These are phyloP conservation scores for Coemansia javaensis DNA, from an alignment of 192 early-diverging fungal species.

Conservation along the genomic window DNA sequence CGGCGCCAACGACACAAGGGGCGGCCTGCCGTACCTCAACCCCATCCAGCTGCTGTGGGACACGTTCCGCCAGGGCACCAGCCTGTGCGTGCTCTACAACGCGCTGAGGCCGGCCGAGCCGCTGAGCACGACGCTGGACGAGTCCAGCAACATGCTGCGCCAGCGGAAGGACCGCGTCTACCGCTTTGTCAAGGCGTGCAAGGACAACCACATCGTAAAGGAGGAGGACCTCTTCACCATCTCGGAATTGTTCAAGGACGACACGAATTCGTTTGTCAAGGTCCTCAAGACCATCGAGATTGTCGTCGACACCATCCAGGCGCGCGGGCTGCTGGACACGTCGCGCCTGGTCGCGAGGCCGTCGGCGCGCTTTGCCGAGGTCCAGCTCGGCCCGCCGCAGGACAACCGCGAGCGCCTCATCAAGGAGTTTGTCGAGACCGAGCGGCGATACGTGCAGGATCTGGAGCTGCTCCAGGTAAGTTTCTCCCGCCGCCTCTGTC, in stretches of 20 bases:
- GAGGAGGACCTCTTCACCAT: slow-evolving; percentile 80
- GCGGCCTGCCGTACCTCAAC: slow-evolving; percentile 47
- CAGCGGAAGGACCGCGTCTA: slow-evolving; percentile 80
- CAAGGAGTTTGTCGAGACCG: slow-evolving; percentile 87
- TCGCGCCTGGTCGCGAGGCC: slow-evolving; percentile 36
- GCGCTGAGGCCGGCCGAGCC: slow-evolving; percentile 59
- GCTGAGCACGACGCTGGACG: slow-evolving; percentile 54
- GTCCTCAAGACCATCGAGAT: slow-evolving; percentile 80
- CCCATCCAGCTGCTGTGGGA: slow-evolving; percentile 70
- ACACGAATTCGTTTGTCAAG: slow-evolving; percentile 96
- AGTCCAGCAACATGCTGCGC: slow-evolving; percentile 55
- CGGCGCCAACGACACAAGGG: slow-evolving; percentile 28
- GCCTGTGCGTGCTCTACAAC: slow-evolving; percentile 69
- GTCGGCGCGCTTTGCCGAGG: slow-evolving; percentile 49
- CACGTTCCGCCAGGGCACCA: slow-evolving; percentile 65
- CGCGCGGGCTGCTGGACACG: slow-evolving; percentile 40
- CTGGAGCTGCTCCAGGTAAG: slow-evolving; percentile 74
- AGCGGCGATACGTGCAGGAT: slow-evolving; percentile 86
- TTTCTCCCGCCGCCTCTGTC: slow-evolving; percentile 2
- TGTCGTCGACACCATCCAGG: slow-evolving; percentile 74
- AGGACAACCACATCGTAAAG: slow-evolving; percentile 64
- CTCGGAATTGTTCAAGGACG: slow-evolving; percentile 84
- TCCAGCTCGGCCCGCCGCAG: slow-evolving; percentile 57
- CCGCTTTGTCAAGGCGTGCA: slow-evolving; percentile 84
- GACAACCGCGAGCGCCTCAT: slow-evolving; percentile 87